These are phyloP conservation scores for Hortaea sp. DNA, from an alignment of 2,329 filamentous ascomycete species.

Conservation along the genomic window DNA sequence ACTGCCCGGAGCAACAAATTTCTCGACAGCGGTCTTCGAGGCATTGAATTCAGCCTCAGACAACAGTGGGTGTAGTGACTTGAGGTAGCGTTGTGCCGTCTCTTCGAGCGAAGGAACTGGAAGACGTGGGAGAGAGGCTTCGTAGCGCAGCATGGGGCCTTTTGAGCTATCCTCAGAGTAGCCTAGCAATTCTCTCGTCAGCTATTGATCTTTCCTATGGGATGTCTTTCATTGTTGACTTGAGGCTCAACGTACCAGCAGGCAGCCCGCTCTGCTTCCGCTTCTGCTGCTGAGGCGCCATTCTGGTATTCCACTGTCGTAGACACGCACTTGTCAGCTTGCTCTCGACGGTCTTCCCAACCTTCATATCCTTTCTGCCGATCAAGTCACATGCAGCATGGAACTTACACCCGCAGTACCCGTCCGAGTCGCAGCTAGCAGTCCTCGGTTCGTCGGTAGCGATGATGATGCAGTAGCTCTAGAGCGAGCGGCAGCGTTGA, in stretches of 20 bases:
- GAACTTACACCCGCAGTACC: constrained; percentile 12
- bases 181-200: constrained; percentile 37
- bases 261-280: constrained; percentile 38
- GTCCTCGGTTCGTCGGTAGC: constrained; percentile 12
- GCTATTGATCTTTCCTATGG: not conserved
- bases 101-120: constrained; percentile 76
- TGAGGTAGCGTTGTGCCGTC: constrained; percentile 70
- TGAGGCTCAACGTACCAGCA: constrained; percentile 27
- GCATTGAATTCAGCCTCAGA: constrained; percentile 56
- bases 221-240: not conserved
- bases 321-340: not conserved
- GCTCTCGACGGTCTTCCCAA: not conserved
- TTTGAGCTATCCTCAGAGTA: constrained; percentile 73
- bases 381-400: not conserved
- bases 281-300: constrained; percentile 21
- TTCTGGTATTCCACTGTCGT: constrained; percentile 5
- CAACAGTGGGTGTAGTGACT: constrained; percentile 66
- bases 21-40: constrained; percentile 74
- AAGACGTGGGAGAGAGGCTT: constrained; percentile 71
- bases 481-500: constrained; percentile 15
- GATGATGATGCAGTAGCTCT: constrained; percentile 9
- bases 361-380: not conserved
- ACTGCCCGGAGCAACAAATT: constrained; percentile 81
- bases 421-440: constrained; percentile 1
- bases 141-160: constrained; percentile 72